Percentiles rank a stretch among this genome's conserved stretches.
phyloP scores from a whole-genome alignment of 176 grass and related monocot species.

The Avena sativa region DNA sequence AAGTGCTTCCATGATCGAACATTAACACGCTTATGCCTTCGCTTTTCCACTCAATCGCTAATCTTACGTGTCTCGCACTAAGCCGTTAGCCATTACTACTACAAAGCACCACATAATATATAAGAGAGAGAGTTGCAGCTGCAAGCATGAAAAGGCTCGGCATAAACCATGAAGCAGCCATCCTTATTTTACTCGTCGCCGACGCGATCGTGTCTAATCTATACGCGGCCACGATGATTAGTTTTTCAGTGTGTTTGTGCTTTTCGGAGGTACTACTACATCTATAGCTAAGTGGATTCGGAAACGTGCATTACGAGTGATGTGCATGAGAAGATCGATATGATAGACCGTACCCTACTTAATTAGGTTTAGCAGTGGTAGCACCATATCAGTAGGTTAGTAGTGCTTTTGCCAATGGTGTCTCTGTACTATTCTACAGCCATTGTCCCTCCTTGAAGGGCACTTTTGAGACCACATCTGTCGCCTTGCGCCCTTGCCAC shows the following conservation, averaged over 20 bases:
- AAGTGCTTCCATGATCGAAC: constrained; percentile 74
- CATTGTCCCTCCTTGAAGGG: constrained; percentile 37
- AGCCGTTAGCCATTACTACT: constrained; percentile 55
- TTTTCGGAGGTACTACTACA: constrained; percentile 47
- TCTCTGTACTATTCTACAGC: constrained; percentile 32
- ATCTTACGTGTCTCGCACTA: constrained; percentile 80
- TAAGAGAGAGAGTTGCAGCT: background rate
- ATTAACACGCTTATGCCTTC: constrained; percentile 55
- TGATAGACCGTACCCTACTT: constrained; percentile 2
- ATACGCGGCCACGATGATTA: constrained; percentile 49
- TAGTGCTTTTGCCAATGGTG: constrained; percentile 31
- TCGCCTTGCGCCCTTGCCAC: constrained; percentile 34
- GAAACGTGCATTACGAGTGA: constrained; percentile 67
- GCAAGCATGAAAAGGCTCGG: constrained; percentile 40
- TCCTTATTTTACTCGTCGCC: constrained; percentile 59
- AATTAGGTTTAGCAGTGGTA: constrained; percentile 1
- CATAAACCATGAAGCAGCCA: constrained; percentile 26
- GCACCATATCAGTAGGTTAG: background rate
- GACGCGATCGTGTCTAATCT: constrained; percentile 58
- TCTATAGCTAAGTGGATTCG: constrained; percentile 55
- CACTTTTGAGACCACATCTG: constrained; percentile 46
- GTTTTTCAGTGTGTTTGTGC: constrained; percentile 17
- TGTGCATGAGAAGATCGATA: constrained; percentile 4
- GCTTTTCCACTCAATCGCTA: constrained; percentile 55
- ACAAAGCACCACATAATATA: background rate